phyloP scores from a whole-genome alignment of 192 early-diverging fungal species.

The Bifiguratus adelaidae region DNA sequence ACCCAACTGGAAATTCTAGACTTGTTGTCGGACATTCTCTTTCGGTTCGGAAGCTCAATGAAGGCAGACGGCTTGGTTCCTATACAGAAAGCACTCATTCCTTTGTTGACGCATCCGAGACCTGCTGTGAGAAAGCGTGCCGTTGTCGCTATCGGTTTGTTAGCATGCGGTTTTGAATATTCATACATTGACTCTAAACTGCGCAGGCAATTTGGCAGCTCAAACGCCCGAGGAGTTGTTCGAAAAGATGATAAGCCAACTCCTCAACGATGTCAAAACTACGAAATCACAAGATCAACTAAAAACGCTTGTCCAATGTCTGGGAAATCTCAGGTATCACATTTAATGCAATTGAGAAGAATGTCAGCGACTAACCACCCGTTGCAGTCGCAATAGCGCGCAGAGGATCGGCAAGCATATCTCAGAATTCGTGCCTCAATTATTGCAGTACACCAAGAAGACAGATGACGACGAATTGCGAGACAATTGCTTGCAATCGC shows the following conservation, averaged over 20 bases:
- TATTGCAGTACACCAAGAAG: conserved; percentile 40
- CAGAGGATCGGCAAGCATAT: conserved; percentile 58
- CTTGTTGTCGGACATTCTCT: conserved; percentile 58
- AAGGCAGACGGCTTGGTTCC: conserved; percentile 30
- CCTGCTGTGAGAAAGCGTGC: conserved; percentile 72
- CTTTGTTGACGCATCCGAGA: conserved; percentile 54
- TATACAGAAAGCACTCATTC: conserved; percentile 56
- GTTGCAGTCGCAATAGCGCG: conserved; percentile 58
- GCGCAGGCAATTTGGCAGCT: conserved; percentile 42
- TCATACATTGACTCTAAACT: not conserved
- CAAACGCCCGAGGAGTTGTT: conserved; percentile 62
- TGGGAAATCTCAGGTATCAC: conserved; percentile 59
- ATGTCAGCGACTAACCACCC: conserved; percentile 5
- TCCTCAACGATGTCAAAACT: conserved; percentile 42
- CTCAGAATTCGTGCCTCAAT: conserved; percentile 42
- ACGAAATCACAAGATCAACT: conserved; percentile 49
- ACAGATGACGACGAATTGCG: conserved; percentile 74
- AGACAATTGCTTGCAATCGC: conserved; percentile 68
- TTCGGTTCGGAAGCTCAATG: conserved; percentile 55
- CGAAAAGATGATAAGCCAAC: conserved; percentile 40
- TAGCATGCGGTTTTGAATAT: not conserved
- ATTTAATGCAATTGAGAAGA: not conserved
- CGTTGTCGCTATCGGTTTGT: conserved; percentile 46
- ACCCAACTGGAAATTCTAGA: conserved; percentile 64
- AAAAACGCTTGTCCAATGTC: conserved; percentile 57